These are phyloP conservation scores for Cucumis melo DNA, from an alignment of 306 rosid genomes.

Conservation along the genomic window DNA sequence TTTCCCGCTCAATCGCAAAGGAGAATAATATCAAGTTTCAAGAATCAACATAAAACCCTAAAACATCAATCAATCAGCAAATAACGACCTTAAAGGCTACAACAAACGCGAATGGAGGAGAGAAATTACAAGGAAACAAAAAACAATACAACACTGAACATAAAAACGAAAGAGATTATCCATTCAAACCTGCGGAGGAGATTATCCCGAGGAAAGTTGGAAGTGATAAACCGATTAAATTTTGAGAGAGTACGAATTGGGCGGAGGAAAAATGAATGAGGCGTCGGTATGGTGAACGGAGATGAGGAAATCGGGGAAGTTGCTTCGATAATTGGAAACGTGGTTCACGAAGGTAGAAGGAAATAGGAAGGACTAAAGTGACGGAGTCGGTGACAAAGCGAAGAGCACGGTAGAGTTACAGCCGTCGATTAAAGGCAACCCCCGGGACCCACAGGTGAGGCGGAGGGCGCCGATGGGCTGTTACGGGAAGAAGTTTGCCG, in stretches of 20 bases:
- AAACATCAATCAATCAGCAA: not conserved
- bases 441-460: slow-evolving; percentile 1
- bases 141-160: not conserved
- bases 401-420: not conserved
- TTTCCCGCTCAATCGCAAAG: not conserved
- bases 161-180: not conserved
- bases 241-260: not conserved
- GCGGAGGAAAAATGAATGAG: not conserved
- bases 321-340: slow-evolving; percentile 1
- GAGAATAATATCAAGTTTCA: not conserved
- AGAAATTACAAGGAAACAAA: not conserved
- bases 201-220: not conserved
- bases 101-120: not conserved
- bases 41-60: not conserved
- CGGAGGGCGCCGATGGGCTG: not conserved
- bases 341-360: no score
- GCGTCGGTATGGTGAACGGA: not conserved
- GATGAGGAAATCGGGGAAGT: not conserved
- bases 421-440: not conserved
- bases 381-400: not conserved
- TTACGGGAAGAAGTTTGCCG: not conserved
- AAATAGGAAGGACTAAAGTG: not conserved
- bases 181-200: not conserved
- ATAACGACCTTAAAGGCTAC: not conserved
- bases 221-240: not conserved